phyloP scores from a whole-genome alignment of 2,329 filamentous ascomycete genomes.

The Colletotrichum caudatum region DNA sequence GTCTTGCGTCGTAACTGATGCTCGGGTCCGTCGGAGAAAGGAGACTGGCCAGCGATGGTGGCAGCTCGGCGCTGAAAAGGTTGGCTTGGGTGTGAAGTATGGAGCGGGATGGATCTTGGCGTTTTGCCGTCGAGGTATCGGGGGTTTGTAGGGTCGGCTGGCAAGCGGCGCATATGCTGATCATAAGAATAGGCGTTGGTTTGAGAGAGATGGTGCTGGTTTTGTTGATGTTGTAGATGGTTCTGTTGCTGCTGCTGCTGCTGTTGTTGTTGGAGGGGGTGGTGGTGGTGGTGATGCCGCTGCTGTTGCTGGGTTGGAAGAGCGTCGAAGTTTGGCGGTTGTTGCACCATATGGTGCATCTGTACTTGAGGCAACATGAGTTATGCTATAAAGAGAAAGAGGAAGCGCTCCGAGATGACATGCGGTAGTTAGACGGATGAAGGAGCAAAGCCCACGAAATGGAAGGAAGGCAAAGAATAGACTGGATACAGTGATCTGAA shows the following conservation, averaged over 20 bases:
- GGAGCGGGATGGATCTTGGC: constrained; percentile 53
- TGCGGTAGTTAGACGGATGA: neutral
- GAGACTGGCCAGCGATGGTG: constrained; percentile 21
- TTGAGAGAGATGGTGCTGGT: constrained; percentile 45
- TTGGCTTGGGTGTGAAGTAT: constrained; percentile 50
- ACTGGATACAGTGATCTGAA: constrained; percentile 25
- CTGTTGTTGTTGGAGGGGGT: constrained; percentile 7
- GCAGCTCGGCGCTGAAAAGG: constrained; percentile 44
- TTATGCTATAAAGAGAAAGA: constrained; percentile 12
- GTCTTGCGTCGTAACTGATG: constrained; percentile 92
- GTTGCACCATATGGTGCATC: constrained; percentile 64
- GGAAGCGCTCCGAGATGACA: constrained; percentile 29
- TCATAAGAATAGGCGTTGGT: constrained; percentile 38
- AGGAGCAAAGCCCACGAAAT: constrained; percentile 35
- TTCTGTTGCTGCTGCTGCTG: constrained; percentile 43
- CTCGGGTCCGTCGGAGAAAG: constrained; percentile 62
- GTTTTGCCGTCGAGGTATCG: constrained; percentile 43
- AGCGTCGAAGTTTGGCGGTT: constrained; percentile 55
- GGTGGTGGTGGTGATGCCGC: constrained; percentile 33
- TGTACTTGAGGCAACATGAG: constrained; percentile 65
- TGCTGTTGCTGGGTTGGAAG: constrained; percentile 45
- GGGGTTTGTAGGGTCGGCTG: constrained; percentile 23
- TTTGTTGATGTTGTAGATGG: constrained; percentile 44
- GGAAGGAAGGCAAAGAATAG: constrained; percentile 46
- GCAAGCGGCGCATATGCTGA: constrained; percentile 43